Evolutionary conservation across 352 stramenopile species (phyloP).

Genomic region (Phytophthora palmivora): DNA sequence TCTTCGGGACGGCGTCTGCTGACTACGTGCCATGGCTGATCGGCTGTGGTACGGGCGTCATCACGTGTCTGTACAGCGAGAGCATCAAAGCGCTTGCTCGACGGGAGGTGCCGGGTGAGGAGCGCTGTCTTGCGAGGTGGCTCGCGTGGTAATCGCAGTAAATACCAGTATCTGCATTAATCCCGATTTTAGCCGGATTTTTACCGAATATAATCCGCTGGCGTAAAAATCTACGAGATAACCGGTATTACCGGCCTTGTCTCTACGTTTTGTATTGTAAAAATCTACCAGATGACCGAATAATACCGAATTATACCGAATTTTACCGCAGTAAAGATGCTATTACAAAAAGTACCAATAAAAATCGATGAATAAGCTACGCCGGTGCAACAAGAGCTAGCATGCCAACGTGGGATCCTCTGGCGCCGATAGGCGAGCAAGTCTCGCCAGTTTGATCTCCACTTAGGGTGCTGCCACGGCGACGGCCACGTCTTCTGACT

Average conservation of each 20-base stretch:
- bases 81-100: conserved; percentile 42
- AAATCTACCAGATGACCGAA: no score
- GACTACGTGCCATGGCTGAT: conserved; percentile 63
- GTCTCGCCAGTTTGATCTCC: neutral
- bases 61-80: conserved; percentile 53
- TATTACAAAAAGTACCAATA: conserved; percentile 43
- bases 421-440: conserved; percentile 14
- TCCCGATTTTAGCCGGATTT: no score
- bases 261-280: no score
- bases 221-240: no score
- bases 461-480: conserved; percentile 29
- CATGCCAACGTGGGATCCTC: conserved; percentile 33
- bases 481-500: conserved; percentile 30
- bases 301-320: no score
- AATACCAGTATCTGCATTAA: no score
- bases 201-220: no score
- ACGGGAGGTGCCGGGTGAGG: conserved; percentile 30
- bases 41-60: conserved; percentile 34
- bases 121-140: conserved; percentile 25
- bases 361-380: conserved; percentile 39
- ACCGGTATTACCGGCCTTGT: no score
- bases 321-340: no score
- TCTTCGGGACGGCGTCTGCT: conserved; percentile 43
- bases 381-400: conserved; percentile 31
- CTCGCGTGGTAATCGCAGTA: conserved; percentile 40